phyloP scores from a whole-genome alignment of 495 filamentous ascomycete species.

The Hypoxylon trugodes region DNA sequence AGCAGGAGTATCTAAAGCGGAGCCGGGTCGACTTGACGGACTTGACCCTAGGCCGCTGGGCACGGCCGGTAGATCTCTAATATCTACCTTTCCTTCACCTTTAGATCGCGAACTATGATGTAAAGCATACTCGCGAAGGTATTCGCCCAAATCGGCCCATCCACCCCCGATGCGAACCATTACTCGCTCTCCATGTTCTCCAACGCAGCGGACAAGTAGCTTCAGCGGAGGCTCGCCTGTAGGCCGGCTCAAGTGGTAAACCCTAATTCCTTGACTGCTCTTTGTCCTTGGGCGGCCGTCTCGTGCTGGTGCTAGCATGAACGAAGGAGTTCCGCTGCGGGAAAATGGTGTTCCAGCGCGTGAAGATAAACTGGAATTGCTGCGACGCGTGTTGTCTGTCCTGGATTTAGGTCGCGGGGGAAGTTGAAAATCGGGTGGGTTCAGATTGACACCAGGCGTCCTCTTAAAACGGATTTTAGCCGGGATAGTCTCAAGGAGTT shows the following conservation, averaged over 20 bases:
- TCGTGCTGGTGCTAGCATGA: slow-evolving; percentile 69
- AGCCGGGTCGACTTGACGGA: slow-evolving; percentile 52
- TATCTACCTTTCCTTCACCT: slow-evolving; percentile 61
- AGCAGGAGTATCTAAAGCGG: slow-evolving; percentile 49
- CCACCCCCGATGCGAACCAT: slow-evolving; percentile 98
- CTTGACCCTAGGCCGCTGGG: slow-evolving; percentile 45
- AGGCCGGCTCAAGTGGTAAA: slow-evolving; percentile 90
- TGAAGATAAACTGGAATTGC: slow-evolving; percentile 54
- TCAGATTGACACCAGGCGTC: slow-evolving; percentile 57
- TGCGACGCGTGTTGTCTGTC: slow-evolving; percentile 48
- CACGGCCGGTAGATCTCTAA: slow-evolving; percentile 61
- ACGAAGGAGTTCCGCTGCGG: slow-evolving; percentile 70
- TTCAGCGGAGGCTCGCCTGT: slow-evolving; percentile 88
- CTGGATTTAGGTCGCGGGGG: slow-evolving; percentile 49
- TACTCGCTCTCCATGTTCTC: slow-evolving; percentile 87
- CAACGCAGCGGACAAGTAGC: slow-evolving; percentile 89
- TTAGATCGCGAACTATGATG: slow-evolving; percentile 78
- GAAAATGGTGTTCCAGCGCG: slow-evolving; percentile 48
- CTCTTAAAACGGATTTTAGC: slow-evolving; percentile 78
- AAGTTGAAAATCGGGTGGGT: slow-evolving; percentile 57
- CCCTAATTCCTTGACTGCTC: slow-evolving; percentile 74
- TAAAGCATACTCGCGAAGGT: slow-evolving; percentile 88
- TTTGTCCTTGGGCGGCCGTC: slow-evolving; percentile 53
- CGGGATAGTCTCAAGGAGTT: slow-evolving; percentile 82
- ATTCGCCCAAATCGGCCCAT: slow-evolving; percentile 95